phyloP scores from a whole-genome alignment of 2,329 filamentous ascomycete species.

The Exophiala calicioides region DNA sequence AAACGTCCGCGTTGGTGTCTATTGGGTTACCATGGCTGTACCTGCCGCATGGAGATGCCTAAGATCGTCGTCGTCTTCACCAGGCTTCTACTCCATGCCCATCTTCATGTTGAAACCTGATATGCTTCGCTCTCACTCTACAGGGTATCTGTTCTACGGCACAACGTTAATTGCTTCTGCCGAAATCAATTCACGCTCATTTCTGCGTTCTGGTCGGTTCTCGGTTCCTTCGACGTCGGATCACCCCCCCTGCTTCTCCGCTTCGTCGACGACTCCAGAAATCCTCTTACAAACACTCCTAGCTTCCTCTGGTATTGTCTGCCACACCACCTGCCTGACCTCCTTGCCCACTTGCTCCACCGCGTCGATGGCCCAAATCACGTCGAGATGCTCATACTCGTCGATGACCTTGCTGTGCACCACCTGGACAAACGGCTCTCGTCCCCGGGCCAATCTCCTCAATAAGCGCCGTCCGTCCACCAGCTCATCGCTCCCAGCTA shows the following conservation, averaged over 20 bases:
- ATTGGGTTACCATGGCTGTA: too few species aligned
- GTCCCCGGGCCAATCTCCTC: slow-evolving; percentile 69
- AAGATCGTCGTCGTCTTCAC: too few species aligned
- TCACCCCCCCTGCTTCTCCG: too few species aligned
- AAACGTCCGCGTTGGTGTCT: too few species aligned
- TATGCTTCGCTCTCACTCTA: background rate
- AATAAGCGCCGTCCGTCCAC: slow-evolving; percentile 79
- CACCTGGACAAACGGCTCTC: slow-evolving; percentile 78
- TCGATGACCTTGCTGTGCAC: slow-evolving; percentile 82
- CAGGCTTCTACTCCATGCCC: too few species aligned
- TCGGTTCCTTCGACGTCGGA: background rate
- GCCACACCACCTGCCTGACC: slow-evolving; percentile 80
- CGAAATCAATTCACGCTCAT: too few species aligned
- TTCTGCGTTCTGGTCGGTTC: background rate
- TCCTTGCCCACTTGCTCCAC: slow-evolving; percentile 81
- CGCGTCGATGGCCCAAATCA: slow-evolving; percentile 91
- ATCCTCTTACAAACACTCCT: slow-evolving; percentile 65
- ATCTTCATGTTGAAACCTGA: too few species aligned
- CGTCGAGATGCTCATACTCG: slow-evolving; percentile 90
- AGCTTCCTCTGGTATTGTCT: slow-evolving; percentile 61
- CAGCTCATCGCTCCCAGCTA: slow-evolving; percentile 77
- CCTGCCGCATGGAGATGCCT: too few species aligned
- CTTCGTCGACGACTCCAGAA: slow-evolving; percentile 54
- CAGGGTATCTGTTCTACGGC: background rate
- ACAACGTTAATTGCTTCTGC: background rate